These are phyloP conservation scores for Pestalotiopsis sp. DNA, from an alignment of 2,329 filamentous ascomycete species.

Conservation along the genomic window DNA sequence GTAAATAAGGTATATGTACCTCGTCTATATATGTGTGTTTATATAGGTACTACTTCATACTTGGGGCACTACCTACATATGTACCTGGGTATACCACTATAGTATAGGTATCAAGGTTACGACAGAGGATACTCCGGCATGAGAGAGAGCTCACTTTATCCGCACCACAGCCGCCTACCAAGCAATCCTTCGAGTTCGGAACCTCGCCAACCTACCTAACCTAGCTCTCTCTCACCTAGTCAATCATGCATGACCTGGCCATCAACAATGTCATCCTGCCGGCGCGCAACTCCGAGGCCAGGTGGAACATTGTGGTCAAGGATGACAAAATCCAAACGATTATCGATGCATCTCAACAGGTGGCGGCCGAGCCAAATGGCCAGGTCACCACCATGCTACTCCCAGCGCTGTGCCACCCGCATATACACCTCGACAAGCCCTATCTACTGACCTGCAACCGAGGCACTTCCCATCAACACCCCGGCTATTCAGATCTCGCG, in stretches of 20 bases:
- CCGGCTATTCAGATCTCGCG: slow-evolving; percentile 61
- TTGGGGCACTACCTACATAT: too few species aligned
- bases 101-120: not conserved
- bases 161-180: not conserved
- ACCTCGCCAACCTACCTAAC: not conserved
- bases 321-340: slow-evolving; percentile 19
- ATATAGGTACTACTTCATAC: too few species aligned
- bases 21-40: too few species aligned
- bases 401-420: slow-evolving; percentile 65
- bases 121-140: too few species aligned
- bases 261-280: slow-evolving; percentile 20
- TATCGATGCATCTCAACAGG: slow-evolving; percentile 18
- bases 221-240: not conserved
- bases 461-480: slow-evolving; percentile 33
- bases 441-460: slow-evolving; percentile 52
- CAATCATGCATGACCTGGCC: slow-evolving; percentile 10
- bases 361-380: not conserved
- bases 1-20: not conserved
- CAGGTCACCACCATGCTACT: slow-evolving; percentile 31
- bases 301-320: slow-evolving; percentile 20
- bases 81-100: not conserved
- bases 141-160: not conserved
- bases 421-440: slow-evolving; percentile 72
- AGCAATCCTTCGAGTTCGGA: not conserved
- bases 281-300: slow-evolving; percentile 7